phyloP scores from a whole-genome alignment of 2,329 filamentous ascomycete species.

The Pseudogymnoascus sp. region DNA sequence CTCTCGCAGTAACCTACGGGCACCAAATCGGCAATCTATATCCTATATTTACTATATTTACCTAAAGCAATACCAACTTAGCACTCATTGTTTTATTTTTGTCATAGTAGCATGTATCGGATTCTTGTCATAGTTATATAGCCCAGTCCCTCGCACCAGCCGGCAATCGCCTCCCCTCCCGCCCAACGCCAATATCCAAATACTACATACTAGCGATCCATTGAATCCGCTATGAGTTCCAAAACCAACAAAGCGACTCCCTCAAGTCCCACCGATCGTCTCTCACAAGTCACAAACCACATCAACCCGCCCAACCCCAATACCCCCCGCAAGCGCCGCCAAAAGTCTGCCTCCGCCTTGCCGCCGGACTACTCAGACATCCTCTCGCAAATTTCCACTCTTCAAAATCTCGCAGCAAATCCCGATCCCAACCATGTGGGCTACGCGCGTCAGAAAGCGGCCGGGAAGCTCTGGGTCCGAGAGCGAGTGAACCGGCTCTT shows the following conservation, averaged over 20 bases:
- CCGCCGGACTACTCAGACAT: slow-evolving; percentile 56
- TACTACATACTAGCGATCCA: background rate
- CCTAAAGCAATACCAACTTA: background rate
- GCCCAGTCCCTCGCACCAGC: background rate
- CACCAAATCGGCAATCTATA: background rate
- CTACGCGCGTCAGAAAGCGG: slow-evolving; percentile 53
- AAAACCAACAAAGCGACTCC: background rate
- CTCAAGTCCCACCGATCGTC: slow-evolving; percentile 23
- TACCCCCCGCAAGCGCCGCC: slow-evolving; percentile 23
- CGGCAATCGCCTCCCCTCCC: background rate
- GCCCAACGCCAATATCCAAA: background rate
- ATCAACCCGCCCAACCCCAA: slow-evolving; percentile 16
- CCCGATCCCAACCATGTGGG: slow-evolving; percentile 46
- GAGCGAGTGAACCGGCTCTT: slow-evolving; percentile 52
- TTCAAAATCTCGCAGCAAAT: slow-evolving; percentile 44
- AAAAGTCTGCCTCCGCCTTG: slow-evolving; percentile 27
- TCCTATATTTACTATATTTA: background rate
- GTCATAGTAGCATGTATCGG: background rate
- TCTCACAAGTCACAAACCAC: slow-evolving; percentile 25
- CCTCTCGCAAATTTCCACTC: slow-evolving; percentile 43
- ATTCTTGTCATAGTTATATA: background rate
- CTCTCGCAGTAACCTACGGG: background rate
- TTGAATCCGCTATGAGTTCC: background rate
- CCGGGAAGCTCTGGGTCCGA: slow-evolving; percentile 57
- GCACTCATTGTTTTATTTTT: background rate